These are phyloP conservation scores for Castanea crenata DNA, from an alignment of 306 rosid genomes.

Conservation along the genomic window DNA sequence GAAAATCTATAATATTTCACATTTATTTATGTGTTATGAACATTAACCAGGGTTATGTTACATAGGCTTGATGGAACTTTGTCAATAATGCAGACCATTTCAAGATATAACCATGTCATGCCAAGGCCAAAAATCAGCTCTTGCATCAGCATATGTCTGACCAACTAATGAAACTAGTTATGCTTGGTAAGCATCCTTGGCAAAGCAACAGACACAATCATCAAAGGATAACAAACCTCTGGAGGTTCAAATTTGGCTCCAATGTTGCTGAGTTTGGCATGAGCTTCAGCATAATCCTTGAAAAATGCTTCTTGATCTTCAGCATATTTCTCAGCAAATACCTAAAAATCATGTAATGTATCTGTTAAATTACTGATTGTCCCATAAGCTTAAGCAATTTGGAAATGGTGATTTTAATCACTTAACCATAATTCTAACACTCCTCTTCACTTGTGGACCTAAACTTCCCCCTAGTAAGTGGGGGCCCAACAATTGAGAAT, in stretches of 20 bases:
- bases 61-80: background rate
- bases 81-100: background rate
- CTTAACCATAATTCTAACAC: no score
- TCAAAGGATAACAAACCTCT: constrained; percentile 57
- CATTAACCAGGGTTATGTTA: background rate
- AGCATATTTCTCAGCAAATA: constrained; percentile 87
- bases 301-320: constrained; percentile 88
- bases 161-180: background rate
- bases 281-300: constrained; percentile 98
- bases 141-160: constrained; percentile 5
- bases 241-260: constrained; percentile 98
- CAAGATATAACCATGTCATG: background rate
- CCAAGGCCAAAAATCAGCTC: constrained; percentile 10
- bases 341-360: constrained; percentile 42
- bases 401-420: no score
- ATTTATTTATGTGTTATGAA: background rate
- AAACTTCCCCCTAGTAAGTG: no score
- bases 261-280: constrained; percentile 90
- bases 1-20: background rate
- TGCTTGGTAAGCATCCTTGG: background rate
- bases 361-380: background rate
- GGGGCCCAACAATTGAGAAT: no score
- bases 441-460: no score
- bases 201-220: background rate
- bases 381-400: no score